A percentile compares a stretch with the other conserved stretches of the same genome.
phyloP scores from a whole-genome alignment of 2,329 filamentous ascomycete species.

The Sarocladiaceae sp. region DNA sequence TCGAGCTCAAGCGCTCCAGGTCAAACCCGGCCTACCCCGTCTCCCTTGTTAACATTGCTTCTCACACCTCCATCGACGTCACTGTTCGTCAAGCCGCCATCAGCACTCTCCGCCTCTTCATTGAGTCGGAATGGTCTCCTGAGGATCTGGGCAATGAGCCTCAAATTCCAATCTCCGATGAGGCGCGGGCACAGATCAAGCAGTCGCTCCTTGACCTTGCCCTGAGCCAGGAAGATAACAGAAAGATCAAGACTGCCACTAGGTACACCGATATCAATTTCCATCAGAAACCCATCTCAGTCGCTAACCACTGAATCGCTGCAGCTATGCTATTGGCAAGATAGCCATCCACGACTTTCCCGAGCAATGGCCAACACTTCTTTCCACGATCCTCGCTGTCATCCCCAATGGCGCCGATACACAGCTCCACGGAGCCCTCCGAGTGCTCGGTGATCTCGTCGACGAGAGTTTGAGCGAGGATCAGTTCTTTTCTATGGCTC shows the following conservation, averaged over 20 bases:
- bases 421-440: slow-evolving; percentile 83
- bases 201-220: slow-evolving; percentile 70
- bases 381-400: slow-evolving; percentile 71
- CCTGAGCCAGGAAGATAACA: slow-evolving; percentile 64
- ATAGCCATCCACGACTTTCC: slow-evolving; percentile 92
- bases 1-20: slow-evolving; percentile 68
- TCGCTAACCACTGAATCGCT: neutral
- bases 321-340: slow-evolving; percentile 76
- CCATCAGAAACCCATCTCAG: neutral
- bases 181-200: slow-evolving; percentile 67
- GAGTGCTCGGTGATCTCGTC: slow-evolving; percentile 81
- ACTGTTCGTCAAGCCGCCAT: slow-evolving; percentile 79
- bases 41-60: slow-evolving; percentile 73
- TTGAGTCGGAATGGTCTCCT: slow-evolving; percentile 77
- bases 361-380: slow-evolving; percentile 85
- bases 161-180: slow-evolving; percentile 62
- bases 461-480: slow-evolving; percentile 91
- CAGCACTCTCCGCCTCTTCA: slow-evolving; percentile 72
- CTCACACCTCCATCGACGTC: slow-evolving; percentile 65
- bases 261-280: slow-evolving; percentile 59
- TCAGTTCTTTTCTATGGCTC: slow-evolving; percentile 87
- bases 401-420: slow-evolving; percentile 70
- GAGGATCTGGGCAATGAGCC: slow-evolving; percentile 61
- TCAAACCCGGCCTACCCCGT: slow-evolving; percentile 66
- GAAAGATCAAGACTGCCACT: slow-evolving; percentile 83